Percentiles rank a stretch among this genome's conserved stretches.
These are phyloP conservation scores for Phlyctochytrium arcticum DNA, from an alignment of 192 early-diverging fungal species.

Conservation along the genomic window DNA sequence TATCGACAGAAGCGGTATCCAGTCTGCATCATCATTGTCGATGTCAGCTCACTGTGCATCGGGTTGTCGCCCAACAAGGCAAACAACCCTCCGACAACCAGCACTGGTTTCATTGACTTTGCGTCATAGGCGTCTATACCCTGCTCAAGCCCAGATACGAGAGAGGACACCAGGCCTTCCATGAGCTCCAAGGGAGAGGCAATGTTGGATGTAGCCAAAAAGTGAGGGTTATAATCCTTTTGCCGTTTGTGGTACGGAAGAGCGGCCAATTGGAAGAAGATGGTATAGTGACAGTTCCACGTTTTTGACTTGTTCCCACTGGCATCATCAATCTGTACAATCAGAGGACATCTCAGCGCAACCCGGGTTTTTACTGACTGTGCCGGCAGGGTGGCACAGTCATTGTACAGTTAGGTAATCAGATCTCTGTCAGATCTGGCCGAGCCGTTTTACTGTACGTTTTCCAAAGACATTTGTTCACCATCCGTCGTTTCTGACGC, in stretches of 20 bases:
- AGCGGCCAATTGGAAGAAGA: background rate
- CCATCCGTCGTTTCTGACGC: too few relatives aligned
- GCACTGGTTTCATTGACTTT: background rate
- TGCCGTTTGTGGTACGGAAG: background rate
- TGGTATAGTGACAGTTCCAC: background rate
- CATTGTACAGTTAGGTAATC: too few relatives aligned
- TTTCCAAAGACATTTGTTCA: too few relatives aligned
- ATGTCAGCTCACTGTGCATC: background rate
- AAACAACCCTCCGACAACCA: background rate
- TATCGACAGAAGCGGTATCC: background rate
- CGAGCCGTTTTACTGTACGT: too few relatives aligned
- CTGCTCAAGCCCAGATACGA: background rate
- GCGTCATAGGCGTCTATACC: constrained; percentile 68
- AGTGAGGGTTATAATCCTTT: background rate
- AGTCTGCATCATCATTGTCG: background rate
- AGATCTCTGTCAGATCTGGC: too few relatives aligned
- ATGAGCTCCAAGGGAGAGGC: background rate
- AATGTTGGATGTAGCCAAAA: background rate
- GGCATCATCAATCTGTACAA: background rate
- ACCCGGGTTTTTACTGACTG: too few relatives aligned
- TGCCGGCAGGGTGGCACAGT: too few relatives aligned
- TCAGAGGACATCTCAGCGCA: too few relatives aligned
- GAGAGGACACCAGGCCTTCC: background rate
- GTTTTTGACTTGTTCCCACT: background rate
- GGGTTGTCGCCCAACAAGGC: background rate